Base-by-base conservation (phyloP, 2,329 filamentous ascomycete species). In the Knufia petricola region DNA sequence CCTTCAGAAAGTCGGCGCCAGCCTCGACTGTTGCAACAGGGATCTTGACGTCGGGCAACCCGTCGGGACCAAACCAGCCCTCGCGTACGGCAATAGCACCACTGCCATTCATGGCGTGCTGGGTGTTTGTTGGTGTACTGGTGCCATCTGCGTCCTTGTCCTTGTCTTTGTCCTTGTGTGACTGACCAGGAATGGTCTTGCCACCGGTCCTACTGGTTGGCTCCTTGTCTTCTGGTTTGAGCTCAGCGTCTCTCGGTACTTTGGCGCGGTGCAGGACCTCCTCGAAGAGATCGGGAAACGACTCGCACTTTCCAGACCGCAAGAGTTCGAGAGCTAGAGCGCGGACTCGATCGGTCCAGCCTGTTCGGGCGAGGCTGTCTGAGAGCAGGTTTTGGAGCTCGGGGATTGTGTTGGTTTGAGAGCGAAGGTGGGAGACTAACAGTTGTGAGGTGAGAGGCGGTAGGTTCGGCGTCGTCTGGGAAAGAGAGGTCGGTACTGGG, bases 301-400 rank as follows among this genome's bases (percentile, higher is more conserved):
- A 77, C 48, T 71, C 71, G 59, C 74, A 76, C 48, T 77, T 72
- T 40, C 77, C 77, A 21, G 70, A 74, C 55, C 77, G 74, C 48
- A 81, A 72, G 34, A 81, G 69, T 49, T 75, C 68, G 40, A 72
- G 71, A 15, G 77, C 69, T 52, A 81, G 72, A 40, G 65, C 66
- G 50, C 72, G 72, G 51, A 82, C 68, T 23, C 69, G 68, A 56
- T 77, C 70, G 36, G 74, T 74, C 77, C 78, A 82, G 56, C 77
- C 77, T n/a, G 68, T 64, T 46, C 74, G 69, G 57, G 77, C 72
- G 9, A 81, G 69, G 19, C 72, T 70, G 58, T 77, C 70, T 50
- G 73, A 67, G 21, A 82, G 68, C 1, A 71, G 69, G 31, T 65
- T 58, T 58, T 80, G 76, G 37, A 82, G 75, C 58, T 73, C 71